These are phyloP conservation scores for Geosmithia putterillii DNA, from an alignment of 2,329 filamentous ascomycete genomes.

Conservation along the genomic window DNA sequence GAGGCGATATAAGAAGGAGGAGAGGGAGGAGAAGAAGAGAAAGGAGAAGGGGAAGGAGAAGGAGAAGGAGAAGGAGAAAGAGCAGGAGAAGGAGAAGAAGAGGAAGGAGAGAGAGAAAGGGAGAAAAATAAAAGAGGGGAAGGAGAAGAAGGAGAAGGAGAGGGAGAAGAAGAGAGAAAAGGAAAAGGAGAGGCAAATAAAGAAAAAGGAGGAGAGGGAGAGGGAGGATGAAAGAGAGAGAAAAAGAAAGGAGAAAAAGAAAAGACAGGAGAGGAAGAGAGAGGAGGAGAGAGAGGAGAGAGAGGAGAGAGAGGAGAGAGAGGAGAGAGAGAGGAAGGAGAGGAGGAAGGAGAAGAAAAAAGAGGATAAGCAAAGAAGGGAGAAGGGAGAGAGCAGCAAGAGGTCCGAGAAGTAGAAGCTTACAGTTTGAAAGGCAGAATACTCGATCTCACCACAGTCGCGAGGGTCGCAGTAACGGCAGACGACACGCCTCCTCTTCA, in stretches of 20 bases:
- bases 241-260: not conserved
- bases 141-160: not conserved
- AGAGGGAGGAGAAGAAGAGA: too few relatives aligned
- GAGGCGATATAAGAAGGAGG: too few relatives aligned
- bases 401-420: too few relatives aligned
- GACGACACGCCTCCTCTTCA: not conserved
- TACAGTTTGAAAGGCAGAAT: not conserved
- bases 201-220: too few relatives aligned
- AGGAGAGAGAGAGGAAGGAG: not conserved
- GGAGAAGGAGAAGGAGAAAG: constrained; percentile 2
- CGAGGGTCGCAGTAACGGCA: not conserved
- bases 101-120: not conserved
- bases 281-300: constrained; percentile 1
- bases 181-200: not conserved
- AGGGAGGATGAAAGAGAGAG: not conserved
- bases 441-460: not conserved
- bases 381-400: too few relatives aligned
- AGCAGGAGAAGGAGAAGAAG: not conserved
- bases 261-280: not conserved
- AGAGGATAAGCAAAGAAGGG: too few relatives aligned
- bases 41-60: not conserved
- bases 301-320: not conserved
- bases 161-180: not conserved
- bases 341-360: not conserved
- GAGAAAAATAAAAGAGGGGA: not conserved